These are phyloP conservation scores for Omphalea diandra DNA, from an alignment of 441 rosid genomes.

Conservation along the genomic window DNA sequence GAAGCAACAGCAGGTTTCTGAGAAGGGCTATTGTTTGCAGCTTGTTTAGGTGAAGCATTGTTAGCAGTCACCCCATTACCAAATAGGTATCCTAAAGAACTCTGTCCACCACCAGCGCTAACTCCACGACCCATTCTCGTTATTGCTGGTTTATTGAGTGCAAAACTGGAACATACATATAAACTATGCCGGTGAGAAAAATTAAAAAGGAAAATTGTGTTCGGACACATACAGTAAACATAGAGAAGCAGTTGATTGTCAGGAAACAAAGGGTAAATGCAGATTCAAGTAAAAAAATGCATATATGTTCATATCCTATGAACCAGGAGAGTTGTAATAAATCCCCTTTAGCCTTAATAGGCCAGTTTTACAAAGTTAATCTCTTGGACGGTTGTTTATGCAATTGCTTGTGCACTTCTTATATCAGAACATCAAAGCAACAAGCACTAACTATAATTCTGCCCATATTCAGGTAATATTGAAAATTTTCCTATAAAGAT, in stretches of 20 bases:
- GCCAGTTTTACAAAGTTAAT: too few species aligned
- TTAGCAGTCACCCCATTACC: constrained; percentile 33
- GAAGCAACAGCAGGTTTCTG: constrained; percentile 31
- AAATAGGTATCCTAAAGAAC: constrained; percentile 65
- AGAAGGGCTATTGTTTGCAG: constrained; percentile 26
- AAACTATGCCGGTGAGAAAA: too few species aligned
- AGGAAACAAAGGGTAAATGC: background rate
- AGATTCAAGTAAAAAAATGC: background rate
- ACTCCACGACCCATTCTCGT: constrained; percentile 63
- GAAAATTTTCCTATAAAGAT: background rate
- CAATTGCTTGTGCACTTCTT: too few species aligned
- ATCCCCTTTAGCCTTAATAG: background rate
- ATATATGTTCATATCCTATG: background rate
- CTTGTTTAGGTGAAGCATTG: background rate
- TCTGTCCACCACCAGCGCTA: constrained; percentile 58
- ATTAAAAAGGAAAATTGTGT: background rate
- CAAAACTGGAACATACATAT: too few species aligned
- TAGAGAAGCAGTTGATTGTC: too few species aligned
- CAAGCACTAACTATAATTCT: background rate
- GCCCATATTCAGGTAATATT: background rate
- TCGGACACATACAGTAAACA: too few species aligned
- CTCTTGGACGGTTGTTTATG: too few species aligned
- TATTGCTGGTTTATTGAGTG: too few species aligned
- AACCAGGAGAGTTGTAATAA: background rate
- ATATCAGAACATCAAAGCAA: background rate